Percentiles rank a stretch among this genome's conserved stretches.
These are phyloP conservation scores for Trametes meyenii DNA, from an alignment of 768 basidiomycete genomes.

Conservation along the genomic window DNA sequence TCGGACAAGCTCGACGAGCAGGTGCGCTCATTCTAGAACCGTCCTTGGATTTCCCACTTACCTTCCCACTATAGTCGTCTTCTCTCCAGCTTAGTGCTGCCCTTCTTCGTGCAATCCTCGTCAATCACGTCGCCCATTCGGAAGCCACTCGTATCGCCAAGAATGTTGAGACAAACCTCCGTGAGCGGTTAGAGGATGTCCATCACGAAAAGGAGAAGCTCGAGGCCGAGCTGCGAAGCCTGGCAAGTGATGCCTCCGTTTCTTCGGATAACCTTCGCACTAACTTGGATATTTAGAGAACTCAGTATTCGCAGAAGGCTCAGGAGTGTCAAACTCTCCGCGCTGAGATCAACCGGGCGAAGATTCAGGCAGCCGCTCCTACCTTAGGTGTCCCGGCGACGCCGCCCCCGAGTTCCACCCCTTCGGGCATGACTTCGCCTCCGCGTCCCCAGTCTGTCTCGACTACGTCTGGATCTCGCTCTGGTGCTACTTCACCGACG, in stretches of 20 bases:
- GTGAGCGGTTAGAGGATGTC: conserved; percentile 66
- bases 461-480: conserved; percentile 28
- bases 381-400: conserved; percentile 34
- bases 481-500: conserved; percentile 34
- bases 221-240: conserved; percentile 74
- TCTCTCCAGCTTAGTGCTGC: conserved; percentile 77
- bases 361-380: conserved; percentile 47
- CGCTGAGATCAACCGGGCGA: conserved; percentile 62
- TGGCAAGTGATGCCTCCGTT: conserved; percentile 38
- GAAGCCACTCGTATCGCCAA: conserved; percentile 74
- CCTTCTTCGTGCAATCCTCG: conserved; percentile 78
- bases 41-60: conserved; percentile 4
- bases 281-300: conserved; percentile 47
- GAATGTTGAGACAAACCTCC: conserved; percentile 60
- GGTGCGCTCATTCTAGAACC: conserved; percentile 44
- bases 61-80: conserved; percentile 49
- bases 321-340: conserved; percentile 73
- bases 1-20: conserved; percentile 64
- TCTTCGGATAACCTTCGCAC: conserved; percentile 13
- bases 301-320: conserved; percentile 64
- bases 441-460: conserved; percentile 30
- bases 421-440: conserved; percentile 26
- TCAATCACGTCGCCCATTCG: conserved; percentile 80
- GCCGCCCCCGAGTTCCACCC: conserved; percentile 27
- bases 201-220: conserved; percentile 59